Evolutionary conservation across 177 flowering plant genomes (phyloP), one percentile per base, ranked within the genome.

Genomic region (Vitis hybrid): DNA sequence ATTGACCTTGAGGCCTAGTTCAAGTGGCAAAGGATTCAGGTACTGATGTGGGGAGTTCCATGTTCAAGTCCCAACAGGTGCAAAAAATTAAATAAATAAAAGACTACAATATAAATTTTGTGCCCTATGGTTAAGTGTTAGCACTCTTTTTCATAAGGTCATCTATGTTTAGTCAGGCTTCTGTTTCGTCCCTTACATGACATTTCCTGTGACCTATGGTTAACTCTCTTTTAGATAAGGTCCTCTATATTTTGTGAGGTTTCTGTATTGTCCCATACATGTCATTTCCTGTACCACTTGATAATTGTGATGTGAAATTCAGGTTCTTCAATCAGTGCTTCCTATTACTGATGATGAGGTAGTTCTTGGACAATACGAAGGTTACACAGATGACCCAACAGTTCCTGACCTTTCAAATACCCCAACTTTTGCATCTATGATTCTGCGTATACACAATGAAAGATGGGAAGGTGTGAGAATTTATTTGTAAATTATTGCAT

Each of bases 291-390:
- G 6, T 14, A 13, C 51, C 23, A 62, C 56, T 50, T 45, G 23
- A 62, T 68, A 56, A 72, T 51, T 71, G 49, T 50, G 55, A 9
- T 60, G 56, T 50, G 51, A 67, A 66, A 65, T 64, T 64, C 83
- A 95, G 99, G 98, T 95, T 78, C 98, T 95, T 80, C 92, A 88
- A 83, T 91, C 99, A 45, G 92, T 95, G 61, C 61, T 83, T 23
- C 94, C 96, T 39, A 86, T 95, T 65, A 76, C 81, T 30, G 86
- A 85, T 70, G 94, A 90, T 61, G 99, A 95, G 59, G 96, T 93
- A 64, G 97, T 95, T 68, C 92, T 95, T 72, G 99, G 99, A 70
- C 99, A 95, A 77, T 95, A 93, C 75, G 86, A 89, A 50, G 98
- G 99, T 63, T 95, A 95, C 74, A 88, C 67, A 58, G 93, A 89